These are phyloP conservation scores for Pichia rugopelliculosa DNA, from an alignment of 805 yeast species.

Conservation along the genomic window DNA sequence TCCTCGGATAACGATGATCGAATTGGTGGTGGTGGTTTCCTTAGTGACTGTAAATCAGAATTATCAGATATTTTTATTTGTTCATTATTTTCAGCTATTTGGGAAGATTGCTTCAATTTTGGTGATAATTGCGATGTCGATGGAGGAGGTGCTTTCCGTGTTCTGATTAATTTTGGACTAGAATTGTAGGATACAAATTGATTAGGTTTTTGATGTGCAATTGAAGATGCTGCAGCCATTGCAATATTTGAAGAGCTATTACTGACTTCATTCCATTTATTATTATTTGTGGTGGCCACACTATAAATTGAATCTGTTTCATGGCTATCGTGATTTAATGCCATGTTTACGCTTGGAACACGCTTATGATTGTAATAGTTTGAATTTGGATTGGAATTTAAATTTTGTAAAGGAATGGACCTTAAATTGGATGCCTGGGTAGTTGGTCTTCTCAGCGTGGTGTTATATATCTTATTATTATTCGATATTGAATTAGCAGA, in stretches of 20 bases:
- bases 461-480: not conserved
- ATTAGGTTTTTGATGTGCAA: conserved; percentile 27
- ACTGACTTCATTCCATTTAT: conserved; percentile 25
- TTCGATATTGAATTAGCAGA: not conserved
- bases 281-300: not conserved
- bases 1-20: not conserved
- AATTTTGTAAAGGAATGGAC: not conserved
- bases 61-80: not conserved
- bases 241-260: conserved; percentile 27
- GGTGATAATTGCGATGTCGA: not conserved
- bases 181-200: conserved; percentile 18
- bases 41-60: not conserved
- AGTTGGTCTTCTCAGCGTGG: not conserved
- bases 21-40: conserved; percentile 16
- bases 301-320: not conserved
- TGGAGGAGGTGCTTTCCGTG: not conserved
- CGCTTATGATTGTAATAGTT: not conserved
- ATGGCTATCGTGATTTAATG: not conserved
- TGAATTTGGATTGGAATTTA: not conserved
- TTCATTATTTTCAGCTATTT: not conserved
- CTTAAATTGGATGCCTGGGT: not conserved
- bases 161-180: conserved; percentile 1
- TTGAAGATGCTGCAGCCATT: conserved; percentile 30
- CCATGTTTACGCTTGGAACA: not conserved
- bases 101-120: not conserved